Evolutionary conservation across 2,329 filamentous ascomycete genomes (phyloP).

Genomic region (Colletotrichum siamense): DNA sequence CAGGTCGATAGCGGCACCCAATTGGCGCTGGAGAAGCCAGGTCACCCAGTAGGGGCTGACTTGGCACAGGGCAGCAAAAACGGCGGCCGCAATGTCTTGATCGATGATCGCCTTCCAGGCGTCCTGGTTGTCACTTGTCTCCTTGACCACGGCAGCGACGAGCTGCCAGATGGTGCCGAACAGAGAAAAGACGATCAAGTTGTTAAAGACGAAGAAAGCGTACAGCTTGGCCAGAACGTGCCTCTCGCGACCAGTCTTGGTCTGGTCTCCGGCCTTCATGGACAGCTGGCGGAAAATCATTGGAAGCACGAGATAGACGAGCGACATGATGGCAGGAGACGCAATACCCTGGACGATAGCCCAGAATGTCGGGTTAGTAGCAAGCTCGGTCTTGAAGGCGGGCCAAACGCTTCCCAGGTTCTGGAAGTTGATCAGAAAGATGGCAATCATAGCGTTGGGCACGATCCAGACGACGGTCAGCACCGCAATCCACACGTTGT

Average conservation of each 20-base stretch:
- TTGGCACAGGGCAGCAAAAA: constrained; percentile 78
- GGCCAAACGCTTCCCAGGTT: constrained; percentile 85
- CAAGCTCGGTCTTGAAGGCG: constrained; percentile 71
- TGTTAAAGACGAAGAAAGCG: constrained; percentile 97
- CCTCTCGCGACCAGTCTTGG: constrained; percentile 89
- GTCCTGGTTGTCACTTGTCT: constrained; percentile 58
- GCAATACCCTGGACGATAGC: constrained; percentile 90
- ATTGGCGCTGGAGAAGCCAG: constrained; percentile 89
- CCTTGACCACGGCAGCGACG: constrained; percentile 67
- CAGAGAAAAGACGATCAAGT: constrained; percentile 89
- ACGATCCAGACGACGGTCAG: constrained; percentile 87
- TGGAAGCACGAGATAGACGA: constrained; percentile 86
- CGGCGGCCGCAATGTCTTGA: constrained; percentile 63
- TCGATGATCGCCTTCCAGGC: constrained; percentile 73
- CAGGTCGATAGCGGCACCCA: constrained; percentile 94
- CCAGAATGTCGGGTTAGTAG: constrained; percentile 72
- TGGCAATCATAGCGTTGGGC: constrained; percentile 92
- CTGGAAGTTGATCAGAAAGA: constrained; percentile 86
- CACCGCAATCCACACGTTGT: constrained; percentile 82
- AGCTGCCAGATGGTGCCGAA: constrained; percentile 86
- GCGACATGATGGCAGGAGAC: constrained; percentile 84
- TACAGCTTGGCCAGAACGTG: constrained; percentile 93
- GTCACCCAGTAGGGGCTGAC: constrained; percentile 94
- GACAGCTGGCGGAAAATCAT: constrained; percentile 90
- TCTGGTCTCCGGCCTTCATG: constrained; percentile 83